phyloP scores from a whole-genome alignment of 345 rosid genomes.

The Camelina hispida region DNA sequence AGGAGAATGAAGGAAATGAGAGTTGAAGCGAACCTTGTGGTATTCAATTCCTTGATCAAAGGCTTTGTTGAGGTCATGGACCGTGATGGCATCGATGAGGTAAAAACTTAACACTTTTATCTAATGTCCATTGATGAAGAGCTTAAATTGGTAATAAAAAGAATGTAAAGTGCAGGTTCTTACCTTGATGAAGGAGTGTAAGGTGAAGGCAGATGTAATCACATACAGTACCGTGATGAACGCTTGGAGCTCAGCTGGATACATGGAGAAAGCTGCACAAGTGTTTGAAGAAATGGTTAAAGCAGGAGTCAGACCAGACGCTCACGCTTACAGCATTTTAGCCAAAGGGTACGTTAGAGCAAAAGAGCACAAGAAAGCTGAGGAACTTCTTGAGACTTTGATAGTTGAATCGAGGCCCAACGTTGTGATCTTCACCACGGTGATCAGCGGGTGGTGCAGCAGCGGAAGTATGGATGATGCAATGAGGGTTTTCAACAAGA shows the following conservation, averaged over 20 bases:
- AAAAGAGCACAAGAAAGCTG: conserved; percentile 60
- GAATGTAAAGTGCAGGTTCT: conserved; percentile 55
- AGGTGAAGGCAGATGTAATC: conserved; percentile 66
- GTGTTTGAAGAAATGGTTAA: conserved; percentile 65
- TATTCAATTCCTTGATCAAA: conserved; percentile 63
- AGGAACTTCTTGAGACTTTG: conserved; percentile 49
- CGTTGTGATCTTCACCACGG: conserved; percentile 65
- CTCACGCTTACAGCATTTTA: conserved; percentile 62
- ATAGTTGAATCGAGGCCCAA: conserved; percentile 55
- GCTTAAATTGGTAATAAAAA: conserved; percentile 16
- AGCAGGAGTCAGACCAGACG: conserved; percentile 63
- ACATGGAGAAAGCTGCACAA: conserved; percentile 63
- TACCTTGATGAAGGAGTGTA: conserved; percentile 57
- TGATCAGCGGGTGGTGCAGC: conserved; percentile 71
- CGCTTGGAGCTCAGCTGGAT: conserved; percentile 77
- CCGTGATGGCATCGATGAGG: conserved; percentile 69
- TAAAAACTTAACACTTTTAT: conserved; percentile 33
- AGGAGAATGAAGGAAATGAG: conserved; percentile 55
- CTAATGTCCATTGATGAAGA: not conserved
- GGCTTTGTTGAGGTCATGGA: conserved; percentile 67
- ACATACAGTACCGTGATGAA: conserved; percentile 73
- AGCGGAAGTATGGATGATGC: conserved; percentile 59
- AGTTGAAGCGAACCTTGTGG: conserved; percentile 60
- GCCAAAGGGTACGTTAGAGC: conserved; percentile 72
- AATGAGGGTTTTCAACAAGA: conserved; percentile 51